Conservation (phyloP, 2,329 filamentous ascomycete species). For the Cryphonectria radicalis region DNA sequence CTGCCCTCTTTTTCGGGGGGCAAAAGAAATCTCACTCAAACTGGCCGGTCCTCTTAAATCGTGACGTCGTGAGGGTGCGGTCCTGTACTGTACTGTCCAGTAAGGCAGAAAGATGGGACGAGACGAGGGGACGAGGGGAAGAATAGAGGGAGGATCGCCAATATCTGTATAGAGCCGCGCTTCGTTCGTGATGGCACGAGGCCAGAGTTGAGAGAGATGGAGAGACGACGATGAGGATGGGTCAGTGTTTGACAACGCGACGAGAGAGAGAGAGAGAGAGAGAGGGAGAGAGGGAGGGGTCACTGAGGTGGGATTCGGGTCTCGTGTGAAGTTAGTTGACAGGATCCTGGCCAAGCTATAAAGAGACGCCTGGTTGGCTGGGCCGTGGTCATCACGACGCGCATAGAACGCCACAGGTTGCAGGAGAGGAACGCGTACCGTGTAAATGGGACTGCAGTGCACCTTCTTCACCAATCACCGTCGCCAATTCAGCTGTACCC, state of each 20-base stretch:
- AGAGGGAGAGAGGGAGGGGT: background rate
- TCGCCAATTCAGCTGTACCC: slow-evolving; percentile 15
- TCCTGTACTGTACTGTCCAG: background rate
- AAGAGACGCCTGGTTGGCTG: slow-evolving; percentile 8
- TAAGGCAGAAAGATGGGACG: background rate
- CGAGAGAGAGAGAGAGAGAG: background rate
- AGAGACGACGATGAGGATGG: background rate
- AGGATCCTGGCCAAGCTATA: background rate
- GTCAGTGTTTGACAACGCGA: slow-evolving; percentile 14
- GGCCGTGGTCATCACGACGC: slow-evolving; percentile 9
- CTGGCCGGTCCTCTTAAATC: background rate
- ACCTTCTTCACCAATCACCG: slow-evolving; percentile 13
- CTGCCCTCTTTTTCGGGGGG: background rate
- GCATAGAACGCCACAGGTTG: slow-evolving; percentile 11
- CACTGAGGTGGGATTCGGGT: background rate
- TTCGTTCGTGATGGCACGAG: slow-evolving; percentile 7
- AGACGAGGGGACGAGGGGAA: background rate
- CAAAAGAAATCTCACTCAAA: background rate
- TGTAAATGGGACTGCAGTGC: slow-evolving; percentile 19
- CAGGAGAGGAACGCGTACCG: slow-evolving; percentile 17
- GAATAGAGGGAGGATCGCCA: background rate
- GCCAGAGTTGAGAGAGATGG: background rate
- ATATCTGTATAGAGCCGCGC: background rate
- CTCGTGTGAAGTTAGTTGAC: background rate
- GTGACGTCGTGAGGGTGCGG: background rate